Base-by-base conservation (phyloP, 2,329 filamentous ascomycete species). In the Colletotrichum brevisporum region DNA sequence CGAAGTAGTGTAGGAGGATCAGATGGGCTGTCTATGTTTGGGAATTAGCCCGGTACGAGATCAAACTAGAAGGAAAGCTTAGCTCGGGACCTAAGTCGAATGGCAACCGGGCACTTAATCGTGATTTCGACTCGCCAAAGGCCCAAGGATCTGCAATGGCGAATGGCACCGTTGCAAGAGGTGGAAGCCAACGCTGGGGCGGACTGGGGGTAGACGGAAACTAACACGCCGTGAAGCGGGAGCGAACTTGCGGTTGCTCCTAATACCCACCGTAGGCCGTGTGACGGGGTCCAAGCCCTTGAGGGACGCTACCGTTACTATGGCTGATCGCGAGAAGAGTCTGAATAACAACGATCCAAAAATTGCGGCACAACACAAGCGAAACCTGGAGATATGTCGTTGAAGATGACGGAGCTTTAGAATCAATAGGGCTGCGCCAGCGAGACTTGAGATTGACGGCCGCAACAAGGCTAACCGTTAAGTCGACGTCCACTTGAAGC, bases 11-110 rank as follows among this genome's bases (percentile, higher is more conserved):
- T 36, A 36, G 52, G 60, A 58, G 64, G 45, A 31, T 26, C 24
- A 47, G 39, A 24, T 36, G 41, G 48, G 47, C 26, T 9, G 31
- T 36, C 31, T 6, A 26, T 52, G 60, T 54, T 58, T 56, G 60
- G 41, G 53, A 67, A 21, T 53, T 52, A 63, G 36, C 56, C 45
- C 24, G 36, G 45, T 57, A 39, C 52, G 18, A 67, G 45, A 27
- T 62, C 39, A 16, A 53, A 26, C 41, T 53, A 57, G 24, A 36
- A 55, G 15, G 39, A n/a, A 41, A 60, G 39, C 58, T 53, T 57
- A 63, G 51, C 36, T 62, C 24, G 16, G 15, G 24, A 51, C 45
- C 51, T 53, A 67, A 51, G 18, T 52, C 21, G 64, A 56, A 62
- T 48, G 24, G 31, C 31, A 36, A 36, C 31, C 31, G 31, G 10